These are phyloP conservation scores for Hericium rajendrae DNA, from an alignment of 768 basidiomycete genomes.

Conservation along the genomic window DNA sequence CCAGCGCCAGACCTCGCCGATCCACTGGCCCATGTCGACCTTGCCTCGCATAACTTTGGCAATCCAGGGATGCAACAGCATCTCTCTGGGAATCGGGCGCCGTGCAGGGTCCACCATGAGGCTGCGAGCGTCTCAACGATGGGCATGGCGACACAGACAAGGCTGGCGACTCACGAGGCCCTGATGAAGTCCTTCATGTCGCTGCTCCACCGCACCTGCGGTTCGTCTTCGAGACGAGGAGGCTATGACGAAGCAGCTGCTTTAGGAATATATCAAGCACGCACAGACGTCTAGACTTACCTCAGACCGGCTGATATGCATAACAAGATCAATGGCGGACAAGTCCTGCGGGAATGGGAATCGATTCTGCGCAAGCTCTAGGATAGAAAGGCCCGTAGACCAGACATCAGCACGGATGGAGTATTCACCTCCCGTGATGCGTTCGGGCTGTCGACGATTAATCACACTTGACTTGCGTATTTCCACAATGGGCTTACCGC, in stretches of 20 bases:
- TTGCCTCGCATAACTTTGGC: constrained; percentile 57
- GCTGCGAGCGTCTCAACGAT: constrained; percentile 26
- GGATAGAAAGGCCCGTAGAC: constrained; percentile 84
- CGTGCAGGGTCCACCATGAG: constrained; percentile 51
- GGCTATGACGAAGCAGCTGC: constrained; percentile 32
- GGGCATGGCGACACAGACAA: background rate
- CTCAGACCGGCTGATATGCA: constrained; percentile 68
- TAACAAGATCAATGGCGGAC: constrained; percentile 77
- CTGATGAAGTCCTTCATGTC: constrained; percentile 82
- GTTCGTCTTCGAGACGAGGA: constrained; percentile 61
- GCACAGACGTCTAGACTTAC: constrained; percentile 26
- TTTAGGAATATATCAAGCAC: constrained; percentile 5
- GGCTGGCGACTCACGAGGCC: constrained; percentile 45
- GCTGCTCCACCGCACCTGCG: constrained; percentile 45
- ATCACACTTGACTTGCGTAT: background rate
- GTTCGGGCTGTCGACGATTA: constrained; percentile 56
- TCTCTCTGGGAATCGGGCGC: constrained; percentile 68
- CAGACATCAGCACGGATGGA: constrained; percentile 93
- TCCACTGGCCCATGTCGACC: constrained; percentile 78
- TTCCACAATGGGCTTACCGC: constrained; percentile 49
- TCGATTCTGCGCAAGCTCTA: constrained; percentile 81
- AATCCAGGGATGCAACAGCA: constrained; percentile 77
- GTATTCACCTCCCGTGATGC: constrained; percentile 79
- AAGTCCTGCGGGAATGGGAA: constrained; percentile 87
- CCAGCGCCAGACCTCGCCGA: constrained; percentile 71